phyloP scores from a whole-genome alignment of 345 rosid genomes.

The Xanthoceras sorbifolium region DNA sequence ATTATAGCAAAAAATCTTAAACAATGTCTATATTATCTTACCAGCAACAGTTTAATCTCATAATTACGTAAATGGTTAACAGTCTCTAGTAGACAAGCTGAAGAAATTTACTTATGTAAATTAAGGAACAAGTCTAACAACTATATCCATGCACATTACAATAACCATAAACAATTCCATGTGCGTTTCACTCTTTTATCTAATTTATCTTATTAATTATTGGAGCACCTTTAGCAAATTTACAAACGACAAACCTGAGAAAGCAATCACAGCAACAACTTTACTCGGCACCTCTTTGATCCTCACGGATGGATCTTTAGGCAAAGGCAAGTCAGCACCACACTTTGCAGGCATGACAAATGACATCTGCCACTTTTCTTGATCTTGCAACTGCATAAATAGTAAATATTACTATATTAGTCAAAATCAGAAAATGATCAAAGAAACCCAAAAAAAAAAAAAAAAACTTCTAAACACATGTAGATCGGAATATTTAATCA shows the following conservation, averaged over 20 bases:
- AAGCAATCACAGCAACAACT: conserved; percentile 72
- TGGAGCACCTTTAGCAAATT: neutral
- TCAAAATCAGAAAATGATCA: neutral
- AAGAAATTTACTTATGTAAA: neutral
- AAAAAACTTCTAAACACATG: neutral
- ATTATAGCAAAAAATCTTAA: neutral
- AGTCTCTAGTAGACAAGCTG: neutral
- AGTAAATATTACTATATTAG: neutral
- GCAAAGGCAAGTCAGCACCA: conserved; percentile 72
- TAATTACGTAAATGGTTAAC: neutral
- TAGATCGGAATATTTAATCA: neutral
- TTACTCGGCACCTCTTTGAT: conserved; percentile 70
- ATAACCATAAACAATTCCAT: neutral
- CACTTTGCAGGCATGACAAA: conserved; percentile 90
- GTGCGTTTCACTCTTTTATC: neutral
- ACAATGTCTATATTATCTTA: neutral
- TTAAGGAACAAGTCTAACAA: neutral
- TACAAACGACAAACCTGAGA: conserved; percentile 60
- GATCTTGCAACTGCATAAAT: conserved; percentile 46
- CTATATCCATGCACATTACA: neutral
- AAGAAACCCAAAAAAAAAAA: neutral
- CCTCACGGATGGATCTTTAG: conserved; percentile 73
- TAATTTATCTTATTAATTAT: neutral
- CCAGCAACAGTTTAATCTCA: neutral
- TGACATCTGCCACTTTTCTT: conserved; percentile 86